phyloP scores from a whole-genome alignment of 2,329 filamentous ascomycete genomes.

The Stromatinia cepivora region DNA sequence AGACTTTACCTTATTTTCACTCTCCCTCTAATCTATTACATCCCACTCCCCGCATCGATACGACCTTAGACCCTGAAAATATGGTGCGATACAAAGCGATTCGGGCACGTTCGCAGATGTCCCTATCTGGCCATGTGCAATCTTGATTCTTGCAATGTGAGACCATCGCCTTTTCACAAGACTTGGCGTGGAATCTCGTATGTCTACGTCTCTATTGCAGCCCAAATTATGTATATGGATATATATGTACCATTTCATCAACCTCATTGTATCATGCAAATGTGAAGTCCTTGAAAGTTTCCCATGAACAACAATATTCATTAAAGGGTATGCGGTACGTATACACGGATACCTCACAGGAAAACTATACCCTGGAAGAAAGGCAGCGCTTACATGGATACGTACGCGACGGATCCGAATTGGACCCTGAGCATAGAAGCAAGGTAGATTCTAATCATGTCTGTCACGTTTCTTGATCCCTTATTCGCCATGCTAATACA shows the following conservation, averaged over 20 bases:
- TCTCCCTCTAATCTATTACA: too few species aligned
- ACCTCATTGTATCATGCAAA: background rate
- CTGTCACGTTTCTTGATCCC: background rate
- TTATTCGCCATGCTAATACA: background rate
- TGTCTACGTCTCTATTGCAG: background rate
- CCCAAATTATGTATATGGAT: background rate
- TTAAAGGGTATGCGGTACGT: background rate
- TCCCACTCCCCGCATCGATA: background rate
- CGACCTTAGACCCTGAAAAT: background rate
- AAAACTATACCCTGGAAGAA: background rate
- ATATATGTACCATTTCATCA: background rate
- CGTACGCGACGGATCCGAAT: background rate
- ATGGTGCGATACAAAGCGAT: background rate
- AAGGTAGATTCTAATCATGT: background rate
- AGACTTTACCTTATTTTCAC: too few species aligned
- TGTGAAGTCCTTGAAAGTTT: background rate
- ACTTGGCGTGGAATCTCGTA: background rate
- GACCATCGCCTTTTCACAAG: background rate
- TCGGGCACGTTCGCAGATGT: background rate
- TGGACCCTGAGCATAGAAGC: background rate
- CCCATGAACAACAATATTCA: background rate
- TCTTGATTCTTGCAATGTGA: background rate
- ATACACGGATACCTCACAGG: background rate
- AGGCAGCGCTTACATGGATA: background rate
- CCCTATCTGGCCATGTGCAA: background rate